phyloP scores from a whole-genome alignment of 2,329 filamentous ascomycete species.

The Pezicula radicicola region DNA sequence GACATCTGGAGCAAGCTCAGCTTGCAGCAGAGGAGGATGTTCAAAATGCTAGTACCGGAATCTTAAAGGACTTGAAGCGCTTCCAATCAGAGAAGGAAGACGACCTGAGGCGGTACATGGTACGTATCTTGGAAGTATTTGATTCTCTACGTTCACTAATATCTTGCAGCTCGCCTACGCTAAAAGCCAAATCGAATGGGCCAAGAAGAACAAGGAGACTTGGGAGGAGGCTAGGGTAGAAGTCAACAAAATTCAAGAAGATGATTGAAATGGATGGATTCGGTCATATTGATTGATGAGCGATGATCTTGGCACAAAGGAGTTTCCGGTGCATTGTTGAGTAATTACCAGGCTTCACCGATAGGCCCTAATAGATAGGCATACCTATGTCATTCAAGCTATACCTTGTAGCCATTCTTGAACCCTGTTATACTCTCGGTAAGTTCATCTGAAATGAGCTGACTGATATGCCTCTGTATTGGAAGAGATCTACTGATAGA shows the following conservation, averaged over 20 bases:
- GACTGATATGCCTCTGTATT: too few relatives aligned
- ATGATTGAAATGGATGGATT: neutral
- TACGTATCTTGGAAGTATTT: conserved; percentile 44
- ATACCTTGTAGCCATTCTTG: too few relatives aligned
- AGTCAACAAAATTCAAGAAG: conserved; percentile 61
- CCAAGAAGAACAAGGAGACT: conserved; percentile 67
- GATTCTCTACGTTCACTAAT: conserved; percentile 7
- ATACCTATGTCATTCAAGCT: too few relatives aligned
- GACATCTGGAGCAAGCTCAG: conserved; percentile 84
- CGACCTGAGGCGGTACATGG: conserved; percentile 92
- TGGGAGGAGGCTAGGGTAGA: conserved; percentile 72
- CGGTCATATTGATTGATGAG: too few relatives aligned
- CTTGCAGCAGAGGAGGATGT: conserved; percentile 88
- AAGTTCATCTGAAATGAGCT: too few relatives aligned
- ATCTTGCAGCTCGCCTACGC: conserved; percentile 63
- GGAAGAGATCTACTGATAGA: too few relatives aligned
- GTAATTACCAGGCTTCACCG: conserved; percentile 7
- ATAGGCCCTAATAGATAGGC: too few relatives aligned
- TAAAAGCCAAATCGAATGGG: conserved; percentile 72
- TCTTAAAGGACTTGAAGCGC: conserved; percentile 83
- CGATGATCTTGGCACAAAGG: conserved; percentile 1
- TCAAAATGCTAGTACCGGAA: conserved; percentile 84
- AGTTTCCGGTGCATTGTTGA: conserved; percentile 8
- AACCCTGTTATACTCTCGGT: too few relatives aligned
- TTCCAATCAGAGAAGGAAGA: conserved; percentile 97